These are phyloP conservation scores for Cryptosporidium bovis DNA, from an alignment of 169 alveolate genomes.

Conservation along the genomic window DNA sequence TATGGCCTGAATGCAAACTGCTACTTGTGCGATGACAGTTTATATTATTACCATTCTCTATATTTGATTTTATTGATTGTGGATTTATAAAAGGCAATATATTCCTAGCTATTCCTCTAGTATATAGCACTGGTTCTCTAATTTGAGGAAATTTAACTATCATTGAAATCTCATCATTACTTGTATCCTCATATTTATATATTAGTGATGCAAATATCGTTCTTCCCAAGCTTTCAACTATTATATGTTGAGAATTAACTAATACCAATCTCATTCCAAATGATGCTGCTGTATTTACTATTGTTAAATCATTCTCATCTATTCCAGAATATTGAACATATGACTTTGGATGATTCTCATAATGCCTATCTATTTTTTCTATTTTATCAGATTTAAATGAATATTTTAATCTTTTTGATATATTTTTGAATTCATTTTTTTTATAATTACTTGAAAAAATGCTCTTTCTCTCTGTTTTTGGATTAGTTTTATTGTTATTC, in stretches of 20 bases:
- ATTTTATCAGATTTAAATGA: slow-evolving; percentile 11
- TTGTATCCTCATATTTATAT: slow-evolving; percentile 39
- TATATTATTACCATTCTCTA: not conserved
- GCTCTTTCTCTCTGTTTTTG: not conserved
- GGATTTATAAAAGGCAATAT: slow-evolving; percentile 36
- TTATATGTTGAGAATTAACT: slow-evolving; percentile 47
- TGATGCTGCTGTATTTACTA: slow-evolving; percentile 67
- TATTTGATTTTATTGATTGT: not conserved
- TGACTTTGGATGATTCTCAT: slow-evolving; percentile 38
- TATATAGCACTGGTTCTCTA: slow-evolving; percentile 14
- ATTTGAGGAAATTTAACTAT: slow-evolving; percentile 50
- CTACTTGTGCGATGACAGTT: not conserved
- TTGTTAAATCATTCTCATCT: slow-evolving; percentile 57
- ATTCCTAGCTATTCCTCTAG: slow-evolving; percentile 56
- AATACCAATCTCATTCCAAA: slow-evolving; percentile 71
- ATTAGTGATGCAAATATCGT: slow-evolving; percentile 64
- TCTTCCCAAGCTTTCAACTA: slow-evolving; percentile 64
- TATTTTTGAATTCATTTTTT: not conserved
- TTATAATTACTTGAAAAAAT: not conserved
- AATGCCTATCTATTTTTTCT: slow-evolving; percentile 16
- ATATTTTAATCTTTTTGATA: not conserved
- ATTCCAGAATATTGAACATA: slow-evolving; percentile 69
- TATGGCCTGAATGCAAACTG: not conserved
- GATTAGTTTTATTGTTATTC: not conserved
- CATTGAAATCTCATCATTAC: slow-evolving; percentile 45